Evolutionary conservation across 371 early-diverging fungal species (phyloP).

Genomic region (Umbelopsis sp.): DNA sequence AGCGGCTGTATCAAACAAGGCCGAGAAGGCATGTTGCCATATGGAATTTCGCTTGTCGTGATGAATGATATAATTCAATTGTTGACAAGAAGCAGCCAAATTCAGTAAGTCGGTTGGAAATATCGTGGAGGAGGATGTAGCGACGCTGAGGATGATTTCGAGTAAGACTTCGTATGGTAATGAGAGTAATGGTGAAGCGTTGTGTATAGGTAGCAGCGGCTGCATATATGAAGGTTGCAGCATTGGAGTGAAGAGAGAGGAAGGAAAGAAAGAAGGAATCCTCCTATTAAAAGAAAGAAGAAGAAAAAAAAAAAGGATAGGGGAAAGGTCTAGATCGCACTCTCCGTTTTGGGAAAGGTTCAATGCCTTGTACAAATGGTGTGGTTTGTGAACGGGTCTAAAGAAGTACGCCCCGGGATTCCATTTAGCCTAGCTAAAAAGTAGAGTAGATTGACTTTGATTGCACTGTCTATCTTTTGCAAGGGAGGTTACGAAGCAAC

Average conservation of each 20-base stretch:
- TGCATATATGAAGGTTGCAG: slow-evolving; percentile 8
- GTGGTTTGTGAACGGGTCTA: slow-evolving; percentile 1
- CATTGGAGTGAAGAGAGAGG: slow-evolving; percentile 13
- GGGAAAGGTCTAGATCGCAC: slow-evolving; percentile 18
- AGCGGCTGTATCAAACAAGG: slow-evolving; percentile 45
- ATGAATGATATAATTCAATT: slow-evolving; percentile 38
- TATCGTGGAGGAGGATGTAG: slow-evolving; percentile 23
- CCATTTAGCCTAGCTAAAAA: neutral
- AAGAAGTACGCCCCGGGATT: neutral
- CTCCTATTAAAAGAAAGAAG: neutral
- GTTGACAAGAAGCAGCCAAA: slow-evolving; percentile 39
- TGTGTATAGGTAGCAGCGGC: slow-evolving; percentile 17
- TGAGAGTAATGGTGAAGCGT: slow-evolving; percentile 26
- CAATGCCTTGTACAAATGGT: slow-evolving; percentile 14
- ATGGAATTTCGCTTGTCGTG: slow-evolving; percentile 32
- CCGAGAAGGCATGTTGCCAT: slow-evolving; percentile 44
- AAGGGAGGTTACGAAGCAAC: neutral
- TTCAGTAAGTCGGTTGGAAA: slow-evolving; percentile 40
- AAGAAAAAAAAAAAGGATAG: slow-evolving; percentile 17
- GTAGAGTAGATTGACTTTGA: no score
- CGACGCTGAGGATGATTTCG: slow-evolving; percentile 36
- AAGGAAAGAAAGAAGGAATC: neutral
- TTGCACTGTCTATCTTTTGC: no score
- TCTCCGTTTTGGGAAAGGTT: slow-evolving; percentile 19
- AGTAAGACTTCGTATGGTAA: slow-evolving; percentile 46